These are phyloP conservation scores for Ceraceosorus guamensis DNA, from an alignment of 1,284 basidiomycete species.

Conservation along the genomic window DNA sequence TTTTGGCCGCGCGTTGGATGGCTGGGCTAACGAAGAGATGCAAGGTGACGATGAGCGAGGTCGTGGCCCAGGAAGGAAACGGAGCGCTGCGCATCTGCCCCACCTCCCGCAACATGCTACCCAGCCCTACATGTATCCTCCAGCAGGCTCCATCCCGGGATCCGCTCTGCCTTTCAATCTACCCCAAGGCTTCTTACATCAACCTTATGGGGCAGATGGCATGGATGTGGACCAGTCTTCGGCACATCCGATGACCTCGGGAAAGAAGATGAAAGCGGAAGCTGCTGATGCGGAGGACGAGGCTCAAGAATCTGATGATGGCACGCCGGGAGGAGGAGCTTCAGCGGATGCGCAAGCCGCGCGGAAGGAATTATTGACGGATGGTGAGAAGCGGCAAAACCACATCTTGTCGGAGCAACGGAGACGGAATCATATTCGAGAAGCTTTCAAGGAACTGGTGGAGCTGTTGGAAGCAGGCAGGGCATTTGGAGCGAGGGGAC, in stretches of 20 bases:
- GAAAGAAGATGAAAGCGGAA: too few relatives aligned
- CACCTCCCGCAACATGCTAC: not conserved
- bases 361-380: constrained; percentile 31
- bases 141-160: too few relatives aligned
- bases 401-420: constrained; percentile 45
- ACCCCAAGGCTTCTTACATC: too few relatives aligned
- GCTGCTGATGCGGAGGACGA: not conserved
- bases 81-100: constrained; percentile 1
- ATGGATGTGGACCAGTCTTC: not conserved
- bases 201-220: too few relatives aligned
- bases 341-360: constrained; percentile 1
- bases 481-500: constrained; percentile 39
- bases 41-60: not conserved
- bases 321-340: constrained; percentile 1
- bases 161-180: too few relatives aligned
- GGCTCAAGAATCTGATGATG: not conserved
- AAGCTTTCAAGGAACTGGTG: constrained; percentile 44
- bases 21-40: too few relatives aligned
- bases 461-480: constrained; percentile 42
- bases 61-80: constrained; percentile 1
- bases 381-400: constrained; percentile 40
- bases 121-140: too few relatives aligned
- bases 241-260: not conserved
- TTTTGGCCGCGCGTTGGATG: too few relatives aligned
- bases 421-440: constrained; percentile 43